These are phyloP conservation scores for Trichosporon ovoides DNA, from an alignment of 1,284 basidiomycete species.

Conservation along the genomic window DNA sequence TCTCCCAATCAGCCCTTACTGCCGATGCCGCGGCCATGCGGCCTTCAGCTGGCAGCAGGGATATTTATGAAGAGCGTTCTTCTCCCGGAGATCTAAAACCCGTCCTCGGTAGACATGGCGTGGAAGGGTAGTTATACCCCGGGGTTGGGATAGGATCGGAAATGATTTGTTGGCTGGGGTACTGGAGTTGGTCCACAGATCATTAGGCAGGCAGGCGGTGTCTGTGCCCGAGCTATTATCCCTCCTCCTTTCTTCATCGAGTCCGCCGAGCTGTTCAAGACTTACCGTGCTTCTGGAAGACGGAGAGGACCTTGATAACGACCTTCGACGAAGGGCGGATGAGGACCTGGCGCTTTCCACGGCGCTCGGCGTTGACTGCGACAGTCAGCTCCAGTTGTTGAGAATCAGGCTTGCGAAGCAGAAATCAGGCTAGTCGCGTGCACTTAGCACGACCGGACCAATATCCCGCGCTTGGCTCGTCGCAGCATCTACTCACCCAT, in stretches of 20 bases:
- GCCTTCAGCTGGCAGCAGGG: slow-evolving; percentile 37
- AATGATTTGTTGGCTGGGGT: neutral
- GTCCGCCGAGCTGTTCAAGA: slow-evolving; percentile 20
- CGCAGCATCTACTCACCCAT: slow-evolving; percentile 50
- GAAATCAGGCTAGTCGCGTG: neutral
- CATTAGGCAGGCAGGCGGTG: neutral
- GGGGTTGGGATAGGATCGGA: slow-evolving; percentile 24
- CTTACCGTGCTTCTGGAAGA: slow-evolving; percentile 97
- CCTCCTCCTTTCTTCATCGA: neutral
- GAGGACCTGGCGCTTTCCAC: slow-evolving; percentile 95
- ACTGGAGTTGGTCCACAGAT: neutral
- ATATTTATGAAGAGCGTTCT: slow-evolving; percentile 29
- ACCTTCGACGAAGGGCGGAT: slow-evolving; percentile 94
- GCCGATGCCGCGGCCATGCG: slow-evolving; percentile 42
- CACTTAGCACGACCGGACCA: neutral
- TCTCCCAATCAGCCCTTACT: slow-evolving; percentile 38
- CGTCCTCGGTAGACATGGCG: slow-evolving; percentile 43
- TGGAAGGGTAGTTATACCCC: slow-evolving; percentile 50
- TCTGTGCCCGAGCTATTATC: neutral
- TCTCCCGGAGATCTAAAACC: slow-evolving; percentile 51
- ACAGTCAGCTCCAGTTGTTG: slow-evolving; percentile 1
- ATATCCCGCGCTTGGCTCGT: neutral
- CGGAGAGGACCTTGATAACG: slow-evolving; percentile 88
- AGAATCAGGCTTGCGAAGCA: neutral
- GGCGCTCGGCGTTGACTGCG: slow-evolving; percentile 90